phyloP scores from a whole-genome alignment of 257 asterid species.

The Jasminum sambac region DNA sequence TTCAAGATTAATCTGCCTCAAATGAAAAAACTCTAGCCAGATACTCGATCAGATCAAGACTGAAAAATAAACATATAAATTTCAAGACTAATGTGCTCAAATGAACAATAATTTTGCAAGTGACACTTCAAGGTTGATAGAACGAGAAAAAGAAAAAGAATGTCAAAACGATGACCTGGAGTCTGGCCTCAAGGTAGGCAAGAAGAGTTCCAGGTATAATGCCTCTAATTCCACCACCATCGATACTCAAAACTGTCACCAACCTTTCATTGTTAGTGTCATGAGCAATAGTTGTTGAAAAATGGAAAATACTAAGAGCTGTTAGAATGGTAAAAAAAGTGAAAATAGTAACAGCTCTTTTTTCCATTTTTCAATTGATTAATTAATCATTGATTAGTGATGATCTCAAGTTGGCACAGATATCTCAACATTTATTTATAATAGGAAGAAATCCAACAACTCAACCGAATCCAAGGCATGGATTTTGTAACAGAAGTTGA shows the following conservation, averaged over 20 bases:
- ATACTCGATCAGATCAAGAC: too few relatives aligned
- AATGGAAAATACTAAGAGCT: conserved; percentile 7
- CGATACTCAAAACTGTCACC: conserved; percentile 53
- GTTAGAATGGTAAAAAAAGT: conserved; percentile 2
- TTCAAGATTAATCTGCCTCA: too few relatives aligned
- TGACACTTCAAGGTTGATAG: not conserved
- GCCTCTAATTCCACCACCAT: conserved; percentile 71
- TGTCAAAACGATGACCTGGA: conserved; percentile 37
- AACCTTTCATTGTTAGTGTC: conserved; percentile 32
- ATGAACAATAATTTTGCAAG: too few relatives aligned
- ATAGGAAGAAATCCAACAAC: not conserved
- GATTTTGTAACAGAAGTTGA: too few relatives aligned
- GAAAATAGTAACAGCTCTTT: conserved; percentile 1
- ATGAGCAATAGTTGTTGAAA: conserved; percentile 25
- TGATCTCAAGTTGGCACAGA: too few relatives aligned
- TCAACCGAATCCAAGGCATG: too few relatives aligned
- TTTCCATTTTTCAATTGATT: not conserved
- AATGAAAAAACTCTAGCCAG: too few relatives aligned
- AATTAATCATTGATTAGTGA: not conserved
- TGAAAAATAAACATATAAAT: too few relatives aligned
- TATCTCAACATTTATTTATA: not conserved
- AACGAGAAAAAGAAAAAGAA: not conserved
- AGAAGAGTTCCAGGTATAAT: conserved; percentile 52
- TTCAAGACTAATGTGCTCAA: too few relatives aligned
- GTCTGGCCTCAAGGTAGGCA: conserved; percentile 56